phyloP scores from a whole-genome alignment of 2,329 filamentous ascomycete species.

The Exophiala dermatitidis region DNA sequence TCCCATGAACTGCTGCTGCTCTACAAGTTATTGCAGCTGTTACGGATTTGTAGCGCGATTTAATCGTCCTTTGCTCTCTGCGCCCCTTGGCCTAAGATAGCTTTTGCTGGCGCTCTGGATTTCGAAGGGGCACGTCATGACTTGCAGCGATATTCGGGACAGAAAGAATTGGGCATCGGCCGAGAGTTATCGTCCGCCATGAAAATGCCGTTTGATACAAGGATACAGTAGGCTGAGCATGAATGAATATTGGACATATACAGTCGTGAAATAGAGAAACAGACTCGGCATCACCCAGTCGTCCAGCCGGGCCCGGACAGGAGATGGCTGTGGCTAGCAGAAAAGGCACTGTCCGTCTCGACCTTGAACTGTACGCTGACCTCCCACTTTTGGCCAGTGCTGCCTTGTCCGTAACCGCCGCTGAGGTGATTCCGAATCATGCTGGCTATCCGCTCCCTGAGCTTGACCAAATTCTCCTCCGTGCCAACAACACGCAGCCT shows the following conservation, averaged over 20 bases:
- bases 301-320: slow-evolving; percentile 10
- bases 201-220: neutral
- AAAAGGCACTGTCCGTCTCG: slow-evolving; percentile 32
- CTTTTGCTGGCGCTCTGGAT: too few species aligned
- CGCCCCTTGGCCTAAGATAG: too few species aligned
- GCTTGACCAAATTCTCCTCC: slow-evolving; percentile 63
- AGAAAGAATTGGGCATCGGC: too few species aligned
- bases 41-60: too few species aligned
- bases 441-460: slow-evolving; percentile 68
- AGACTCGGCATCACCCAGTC: neutral
- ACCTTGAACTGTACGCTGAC: slow-evolving; percentile 73
- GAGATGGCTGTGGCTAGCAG: slow-evolving; percentile 22
- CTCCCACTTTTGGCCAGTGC: slow-evolving; percentile 76
- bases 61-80: too few species aligned
- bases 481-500: slow-evolving; percentile 63
- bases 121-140: too few species aligned
- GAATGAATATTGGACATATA: neutral
- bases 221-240: neutral
- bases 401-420: slow-evolving; percentile 73
- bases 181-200: too few species aligned
- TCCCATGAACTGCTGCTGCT: too few species aligned
- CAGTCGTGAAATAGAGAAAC: slow-evolving; percentile 3
- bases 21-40: too few species aligned
- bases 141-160: too few species aligned
- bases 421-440: slow-evolving; percentile 79